These are phyloP conservation scores for Paraphoma sp. DNA, from an alignment of 2,329 filamentous ascomycete species.

Conservation along the genomic window DNA sequence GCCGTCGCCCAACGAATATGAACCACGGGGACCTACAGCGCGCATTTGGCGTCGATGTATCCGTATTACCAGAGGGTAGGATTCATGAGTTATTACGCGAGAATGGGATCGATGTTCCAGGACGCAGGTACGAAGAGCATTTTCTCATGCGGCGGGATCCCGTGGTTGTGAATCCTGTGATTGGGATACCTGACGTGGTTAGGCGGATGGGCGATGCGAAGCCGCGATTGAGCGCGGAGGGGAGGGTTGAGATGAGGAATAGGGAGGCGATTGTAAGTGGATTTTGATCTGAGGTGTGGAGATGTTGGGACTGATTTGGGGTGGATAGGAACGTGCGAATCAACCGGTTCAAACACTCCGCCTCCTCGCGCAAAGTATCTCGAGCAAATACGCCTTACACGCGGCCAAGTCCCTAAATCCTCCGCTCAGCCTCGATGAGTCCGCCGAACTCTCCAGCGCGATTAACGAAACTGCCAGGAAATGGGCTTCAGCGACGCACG, in stretches of 20 bases:
- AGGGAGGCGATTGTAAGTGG: conserved; percentile 5
- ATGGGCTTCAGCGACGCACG: conserved; percentile 11
- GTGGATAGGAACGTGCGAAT: neutral
- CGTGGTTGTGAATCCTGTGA: conserved; percentile 11
- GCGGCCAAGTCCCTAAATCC: neutral
- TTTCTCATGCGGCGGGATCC: conserved; percentile 17
- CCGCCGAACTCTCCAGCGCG: conserved; percentile 6
- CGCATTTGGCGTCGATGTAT: neutral
- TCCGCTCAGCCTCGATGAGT: conserved; percentile 21
- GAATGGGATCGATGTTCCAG: conserved; percentile 3
- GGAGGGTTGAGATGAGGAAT: neutral
- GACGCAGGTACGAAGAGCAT: conserved; percentile 17
- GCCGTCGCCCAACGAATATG: neutral
- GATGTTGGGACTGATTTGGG: too few relatives aligned
- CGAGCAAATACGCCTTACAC: neutral
- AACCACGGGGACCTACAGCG: neutral
- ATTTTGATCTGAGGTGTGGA: neutral
- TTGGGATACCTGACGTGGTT: conserved; percentile 13
- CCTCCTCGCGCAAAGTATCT: neutral
- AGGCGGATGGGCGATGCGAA: conserved; percentile 5
- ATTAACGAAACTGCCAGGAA: conserved; percentile 20
- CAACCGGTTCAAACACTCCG: neutral
- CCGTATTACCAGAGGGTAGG: neutral
- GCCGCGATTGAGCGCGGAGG: conserved; percentile 3
- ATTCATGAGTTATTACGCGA: conserved; percentile 1